Evolutionary conservation across 2,329 filamentous ascomycete genomes (phyloP), one percentile per base, ranked within the genome.

Genomic region (Aureobasidium sp.): DNA sequence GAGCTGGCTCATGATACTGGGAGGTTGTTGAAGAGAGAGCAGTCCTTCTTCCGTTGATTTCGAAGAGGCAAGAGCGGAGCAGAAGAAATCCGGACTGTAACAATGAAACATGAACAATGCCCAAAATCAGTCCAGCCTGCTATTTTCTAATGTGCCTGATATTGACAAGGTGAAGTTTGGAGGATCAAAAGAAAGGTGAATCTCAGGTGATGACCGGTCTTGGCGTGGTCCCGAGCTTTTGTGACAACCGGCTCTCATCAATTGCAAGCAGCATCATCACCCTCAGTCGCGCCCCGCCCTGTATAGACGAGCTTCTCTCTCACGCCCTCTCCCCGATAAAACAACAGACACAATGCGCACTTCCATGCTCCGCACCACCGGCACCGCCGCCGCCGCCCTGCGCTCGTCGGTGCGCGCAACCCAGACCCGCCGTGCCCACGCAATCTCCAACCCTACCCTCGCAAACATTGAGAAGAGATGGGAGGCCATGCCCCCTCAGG

Each of bases 391-490:
- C 19, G 53, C 60, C 37, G 52, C 59, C 27, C 63, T 63, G 27
- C 63, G 62, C 50, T 50, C 48, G 24, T 60, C 62, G 19, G 52
- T 58, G 39, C 52, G 49, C 52, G 49, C 74, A 63, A 71, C 73
- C 64, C 78, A 82, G 74, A 76, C 75, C 66, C 81, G 82, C 71
- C 85, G 88, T 70, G 89, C 89, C 70, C 91, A 96, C 77, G 92
- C 93, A 75, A 95, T 99, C 79, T 95, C 92, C 74, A 97, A 97
- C 82, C 94, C 95, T 70, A 97, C 91, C 63, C 85, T 99, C 73
- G 90, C 91, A 78, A 91, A 96, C 80, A 97, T 99, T 74, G 94
- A 99, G 87, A 97, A 96, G 88, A 85, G 94, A 82, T 99, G 94
- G 94, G 94, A 99, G 82, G 85, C 82, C 67, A 92, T 97, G 90